Evolutionary conservation across 805 yeast genomes (phyloP), one percentile per base, ranked within the genome.

Genomic region (Saccharomycopsis sp.): DNA sequence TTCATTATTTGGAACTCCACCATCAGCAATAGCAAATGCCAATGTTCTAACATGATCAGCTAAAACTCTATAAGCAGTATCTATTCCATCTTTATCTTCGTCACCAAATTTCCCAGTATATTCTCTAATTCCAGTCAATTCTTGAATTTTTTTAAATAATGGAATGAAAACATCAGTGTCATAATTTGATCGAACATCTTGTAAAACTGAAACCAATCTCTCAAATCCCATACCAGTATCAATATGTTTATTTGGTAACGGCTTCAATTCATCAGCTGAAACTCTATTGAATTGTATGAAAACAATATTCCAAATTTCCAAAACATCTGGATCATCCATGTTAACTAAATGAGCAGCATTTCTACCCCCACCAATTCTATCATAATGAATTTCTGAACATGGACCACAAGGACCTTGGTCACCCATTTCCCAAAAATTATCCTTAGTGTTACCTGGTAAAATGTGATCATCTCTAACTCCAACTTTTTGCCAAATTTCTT

Each of bases 361-460:
- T 72, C 99, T 82, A 48, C 97, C 97, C n/a, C n/a, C n/a, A 54
- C 98, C 98, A 53, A 93, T 88, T 68, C 98, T 81, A 66, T 93
- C 99, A 64, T 87, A 93, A 66, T 93, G 99, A 56, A 93, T 76
- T 67, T 93, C 99, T 20, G 95, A 84, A 69, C 98, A 94, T 42
- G 99, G 99, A 52, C 99, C 99, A 72, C 99, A 93, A 40, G 99
- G 99, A 54, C 99, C 99, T 71, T 90, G 97, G 61, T 94, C 99
- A 58, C 99, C 99, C 99, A 93, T 93, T 71, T 93, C 99, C 99
- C 99, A 93, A 67, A 93, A 93, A 68, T 93, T 93, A 64, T 93
- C 99, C 60, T 79, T 71, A 43, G 81, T 85, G 54, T 80, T 70
- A 47, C 99, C 99, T 17, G 96, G 95, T 54, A 93, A 70, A 55